Percentiles rank a stretch among this genome's conserved stretches.
Conservation (phyloP, 495 filamentous ascomycete species). For the Talaromyces nanjingensis region DNA sequence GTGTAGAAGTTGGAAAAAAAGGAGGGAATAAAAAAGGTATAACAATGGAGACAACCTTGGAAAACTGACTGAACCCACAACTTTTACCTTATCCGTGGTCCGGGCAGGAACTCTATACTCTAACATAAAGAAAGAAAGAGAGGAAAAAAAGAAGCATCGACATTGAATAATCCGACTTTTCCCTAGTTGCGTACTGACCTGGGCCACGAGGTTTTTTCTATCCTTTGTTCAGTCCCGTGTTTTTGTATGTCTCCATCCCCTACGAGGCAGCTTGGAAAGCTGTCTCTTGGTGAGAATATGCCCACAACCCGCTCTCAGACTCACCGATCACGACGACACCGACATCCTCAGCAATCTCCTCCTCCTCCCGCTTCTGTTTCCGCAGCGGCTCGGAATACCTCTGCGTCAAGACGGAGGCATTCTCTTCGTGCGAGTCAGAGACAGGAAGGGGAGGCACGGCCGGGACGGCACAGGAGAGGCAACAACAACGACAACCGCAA, state of each 20-base stretch:
- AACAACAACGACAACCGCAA: constrained; percentile 10
- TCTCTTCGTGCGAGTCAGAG: constrained; percentile 1
- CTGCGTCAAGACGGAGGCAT: not conserved
- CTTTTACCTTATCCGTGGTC: not conserved
- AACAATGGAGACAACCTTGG: not conserved
- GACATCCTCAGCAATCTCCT: not conserved
- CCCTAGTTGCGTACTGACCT: not conserved
- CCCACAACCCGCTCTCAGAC: constrained; percentile 21
- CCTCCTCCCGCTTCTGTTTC: not conserved
- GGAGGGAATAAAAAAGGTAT: not conserved
- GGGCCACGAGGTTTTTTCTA: not conserved
- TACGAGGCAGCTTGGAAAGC: constrained; percentile 28
- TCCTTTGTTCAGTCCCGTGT: not conserved
- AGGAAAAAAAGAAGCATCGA: not conserved
- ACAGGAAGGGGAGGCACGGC: constrained; percentile 1
- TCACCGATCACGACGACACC: constrained; percentile 13
- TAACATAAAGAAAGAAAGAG: not conserved
- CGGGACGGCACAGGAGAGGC: constrained; percentile 11
- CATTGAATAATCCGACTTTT: not conserved
- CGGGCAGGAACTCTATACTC: constrained; percentile 4
- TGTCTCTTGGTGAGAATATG: constrained; percentile 32
- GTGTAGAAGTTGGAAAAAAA: not conserved
- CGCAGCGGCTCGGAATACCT: not conserved
- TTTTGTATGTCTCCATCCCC: constrained; percentile 33
- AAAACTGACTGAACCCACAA: not conserved